Evolutionary conservation across 805 yeast species (phyloP).

Genomic region (Hyphopichia homilentoma): DNA sequence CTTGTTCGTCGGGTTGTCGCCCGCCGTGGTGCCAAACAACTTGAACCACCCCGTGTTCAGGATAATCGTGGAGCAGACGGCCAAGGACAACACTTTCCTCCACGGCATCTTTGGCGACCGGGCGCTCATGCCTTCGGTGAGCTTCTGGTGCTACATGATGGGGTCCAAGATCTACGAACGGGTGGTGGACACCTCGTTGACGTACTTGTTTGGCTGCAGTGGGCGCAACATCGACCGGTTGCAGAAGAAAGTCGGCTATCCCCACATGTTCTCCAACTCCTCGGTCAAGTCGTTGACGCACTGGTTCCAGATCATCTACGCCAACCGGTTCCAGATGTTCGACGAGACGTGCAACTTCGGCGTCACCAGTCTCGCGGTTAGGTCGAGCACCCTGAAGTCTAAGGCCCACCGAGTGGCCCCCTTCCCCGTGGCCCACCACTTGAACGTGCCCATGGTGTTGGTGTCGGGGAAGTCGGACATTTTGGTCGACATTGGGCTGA

Average conservation of each 20-base stretch:
- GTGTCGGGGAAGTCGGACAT: conserved; percentile 27
- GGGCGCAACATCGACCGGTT: conserved; percentile 16
- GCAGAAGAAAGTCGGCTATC: conserved; percentile 26
- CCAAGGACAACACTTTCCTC: conserved; percentile 20
- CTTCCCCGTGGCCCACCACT: conserved; percentile 26
- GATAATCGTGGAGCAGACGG: conserved; percentile 21
- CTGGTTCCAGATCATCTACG: conserved; percentile 30
- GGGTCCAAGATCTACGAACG: conserved; percentile 18
- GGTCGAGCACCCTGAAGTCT: conserved; percentile 11
- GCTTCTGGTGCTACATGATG: conserved; percentile 23
- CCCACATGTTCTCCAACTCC: conserved; percentile 27
- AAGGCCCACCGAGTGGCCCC: conserved; percentile 20
- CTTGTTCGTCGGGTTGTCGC: conserved; percentile 26
- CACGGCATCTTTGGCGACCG: conserved; percentile 23
- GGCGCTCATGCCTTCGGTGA: conserved; percentile 26
- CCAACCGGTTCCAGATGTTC: conserved; percentile 29
- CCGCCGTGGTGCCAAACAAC: conserved; percentile 24
- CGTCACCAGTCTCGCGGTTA: conserved; percentile 15
- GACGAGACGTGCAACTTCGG: conserved; percentile 25
- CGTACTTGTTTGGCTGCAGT: conserved; percentile 25
- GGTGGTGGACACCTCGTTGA: conserved; percentile 21
- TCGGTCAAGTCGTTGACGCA: conserved; percentile 26
- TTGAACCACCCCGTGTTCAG: conserved; percentile 21
- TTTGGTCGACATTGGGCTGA: conserved; percentile 24
- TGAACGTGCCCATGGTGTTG: conserved; percentile 23